These are phyloP conservation scores for Wickerhamiella cacticola DNA, from an alignment of 805 yeast species.

Conservation along the genomic window DNA sequence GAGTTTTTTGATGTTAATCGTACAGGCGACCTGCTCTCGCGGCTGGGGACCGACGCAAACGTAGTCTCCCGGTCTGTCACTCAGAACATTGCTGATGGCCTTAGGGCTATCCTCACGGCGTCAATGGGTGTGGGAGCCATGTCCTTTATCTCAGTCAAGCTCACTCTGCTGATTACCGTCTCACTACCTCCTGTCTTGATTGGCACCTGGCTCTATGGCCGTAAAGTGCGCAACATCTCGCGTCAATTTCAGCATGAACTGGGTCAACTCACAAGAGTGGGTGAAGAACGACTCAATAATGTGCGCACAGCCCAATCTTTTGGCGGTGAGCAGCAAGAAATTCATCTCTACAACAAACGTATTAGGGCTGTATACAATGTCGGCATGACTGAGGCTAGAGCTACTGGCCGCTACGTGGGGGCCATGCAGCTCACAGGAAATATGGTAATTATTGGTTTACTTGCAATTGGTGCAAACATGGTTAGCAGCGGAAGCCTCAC, in stretches of 20 bases:
- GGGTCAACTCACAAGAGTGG: slow-evolving; percentile 76
- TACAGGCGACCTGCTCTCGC: slow-evolving; percentile 82
- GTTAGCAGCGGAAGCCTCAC: slow-evolving; percentile 65
- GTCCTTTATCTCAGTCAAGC: slow-evolving; percentile 71
- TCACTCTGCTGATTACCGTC: slow-evolving; percentile 69
- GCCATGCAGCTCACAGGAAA: slow-evolving; percentile 79
- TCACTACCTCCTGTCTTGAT: slow-evolving; percentile 73
- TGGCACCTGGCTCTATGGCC: slow-evolving; percentile 74
- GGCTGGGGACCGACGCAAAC: slow-evolving; percentile 80
- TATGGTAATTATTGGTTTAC: slow-evolving; percentile 58
- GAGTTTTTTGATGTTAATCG: slow-evolving; percentile 80
- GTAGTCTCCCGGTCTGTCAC: slow-evolving; percentile 78
- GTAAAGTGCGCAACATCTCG: slow-evolving; percentile 60
- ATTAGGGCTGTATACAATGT: slow-evolving; percentile 52
- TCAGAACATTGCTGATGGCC: slow-evolving; percentile 85
- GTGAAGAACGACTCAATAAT: slow-evolving; percentile 83
- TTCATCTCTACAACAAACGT: slow-evolving; percentile 59
- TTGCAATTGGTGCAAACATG: slow-evolving; percentile 72
- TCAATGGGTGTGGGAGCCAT: slow-evolving; percentile 83
- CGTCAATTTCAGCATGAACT: slow-evolving; percentile 69
- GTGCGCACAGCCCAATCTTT: slow-evolving; percentile 81
- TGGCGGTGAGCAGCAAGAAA: slow-evolving; percentile 71
- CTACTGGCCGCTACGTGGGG: slow-evolving; percentile 66
- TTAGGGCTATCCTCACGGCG: slow-evolving; percentile 70
- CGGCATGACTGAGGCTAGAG: slow-evolving; percentile 68